Percentiles rank a stretch among this genome's conserved stretches.
Conservation (phyloP, 177 flowering plant genomes). For the Vitis hybrid region DNA sequence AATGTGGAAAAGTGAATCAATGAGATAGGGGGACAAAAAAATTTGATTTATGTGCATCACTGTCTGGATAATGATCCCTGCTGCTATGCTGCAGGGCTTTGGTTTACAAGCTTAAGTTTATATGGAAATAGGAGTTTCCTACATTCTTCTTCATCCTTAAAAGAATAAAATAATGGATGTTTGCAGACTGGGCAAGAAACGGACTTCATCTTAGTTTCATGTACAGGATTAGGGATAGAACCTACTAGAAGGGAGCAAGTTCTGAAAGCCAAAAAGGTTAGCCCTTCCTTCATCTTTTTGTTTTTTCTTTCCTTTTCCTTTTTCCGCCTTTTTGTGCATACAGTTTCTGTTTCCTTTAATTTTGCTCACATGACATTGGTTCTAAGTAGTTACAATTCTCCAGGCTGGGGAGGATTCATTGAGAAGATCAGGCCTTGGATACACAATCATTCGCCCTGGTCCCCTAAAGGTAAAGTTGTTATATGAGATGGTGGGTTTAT, state of each 20-base stretch:
- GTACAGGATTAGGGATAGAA: conserved; percentile 89
- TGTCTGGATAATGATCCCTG: not conserved
- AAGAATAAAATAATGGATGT: conserved; percentile 6
- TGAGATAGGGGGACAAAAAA: not conserved
- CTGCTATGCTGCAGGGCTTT: not conserved
- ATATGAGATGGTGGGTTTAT: not conserved
- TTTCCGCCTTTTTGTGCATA: not conserved
- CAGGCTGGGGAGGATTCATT: conserved; percentile 95
- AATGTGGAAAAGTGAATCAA: no score
- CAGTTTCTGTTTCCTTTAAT: not conserved
- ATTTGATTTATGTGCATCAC: not conserved
- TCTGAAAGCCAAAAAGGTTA: conserved; percentile 86
- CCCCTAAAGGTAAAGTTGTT: conserved; percentile 63
- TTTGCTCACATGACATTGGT: not conserved
- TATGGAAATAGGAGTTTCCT: not conserved
- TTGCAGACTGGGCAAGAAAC: conserved; percentile 96
- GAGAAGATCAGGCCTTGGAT: conserved; percentile 92
- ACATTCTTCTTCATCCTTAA: conserved; percentile 2
- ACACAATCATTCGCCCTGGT: conserved; percentile 95
- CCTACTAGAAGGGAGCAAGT: conserved; percentile 89
- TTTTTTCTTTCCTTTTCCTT: conserved; percentile 3
- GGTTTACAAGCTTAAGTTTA: not conserved
- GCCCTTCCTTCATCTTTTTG: conserved; percentile 8
- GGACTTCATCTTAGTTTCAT: conserved; percentile 89
- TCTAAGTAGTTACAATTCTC: not conserved